Evolutionary conservation across 768 basidiomycete species (phyloP), one percentile per base, ranked within the genome.

Genomic region (Amanita thiersii): DNA sequence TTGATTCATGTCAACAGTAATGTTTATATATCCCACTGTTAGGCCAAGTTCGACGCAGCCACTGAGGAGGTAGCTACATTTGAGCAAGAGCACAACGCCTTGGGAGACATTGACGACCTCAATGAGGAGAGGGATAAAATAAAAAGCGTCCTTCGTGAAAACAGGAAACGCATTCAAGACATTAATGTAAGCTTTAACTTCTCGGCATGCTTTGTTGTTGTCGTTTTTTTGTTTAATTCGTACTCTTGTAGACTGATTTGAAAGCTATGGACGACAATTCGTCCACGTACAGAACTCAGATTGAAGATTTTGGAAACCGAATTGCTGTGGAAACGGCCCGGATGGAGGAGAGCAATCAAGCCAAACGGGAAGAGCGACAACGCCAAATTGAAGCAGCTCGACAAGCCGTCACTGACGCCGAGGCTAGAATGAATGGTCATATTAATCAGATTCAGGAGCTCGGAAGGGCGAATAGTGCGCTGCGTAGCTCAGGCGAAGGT

Each of bases 331-430:
- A 85, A 55, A 64, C 68, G 4, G 61, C 57, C 21, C 75, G 70
- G 30, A 66, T 75, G 61, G 78, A 65, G 45, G 62, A 62, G 4
- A 69, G 77, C 47, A 75, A 75, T 2, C 77, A 83, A 49, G 73
- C 63, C 9, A 80, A 79, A 52, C 78, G 75, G 12, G 75, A 84
- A 23, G 72, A 77, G 48, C 66, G 66, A 3, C 69, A 74, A 33
- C 59, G 60, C 15, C 69, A 73, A 52, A 63, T 88, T 9, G 63
- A 72, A 0, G 55, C 56, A 8, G 72, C 73, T 12, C 69, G 66
- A 36, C 56, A 60, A 4, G 58, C 54, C 3, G 60, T 77, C 12
- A 42, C 47, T 1, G 54, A 52, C 8, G 63, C 68, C 10, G 72
- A 81, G 43, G 39, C 46, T 4, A 44, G 49, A 3, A 35, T 66